Evolutionary conservation across 352 stramenopile genomes (phyloP).

Genomic region (Globisporangium parvum): DNA sequence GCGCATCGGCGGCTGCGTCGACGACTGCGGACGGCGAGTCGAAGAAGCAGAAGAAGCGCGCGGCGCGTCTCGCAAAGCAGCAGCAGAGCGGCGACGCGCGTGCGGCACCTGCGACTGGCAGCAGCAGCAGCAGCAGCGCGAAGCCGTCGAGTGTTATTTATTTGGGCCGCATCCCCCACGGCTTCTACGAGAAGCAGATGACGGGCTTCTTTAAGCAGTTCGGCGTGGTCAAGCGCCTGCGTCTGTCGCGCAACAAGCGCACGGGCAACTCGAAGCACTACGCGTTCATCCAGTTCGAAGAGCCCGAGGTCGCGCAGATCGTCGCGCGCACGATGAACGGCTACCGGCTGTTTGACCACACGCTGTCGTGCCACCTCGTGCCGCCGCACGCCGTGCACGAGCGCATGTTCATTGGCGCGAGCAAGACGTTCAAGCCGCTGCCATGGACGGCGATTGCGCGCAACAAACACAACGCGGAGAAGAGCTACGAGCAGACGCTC

Average conservation of each 20-base stretch:
- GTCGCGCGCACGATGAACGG: slow-evolving; percentile 94
- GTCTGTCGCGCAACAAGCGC: slow-evolving; percentile 93
- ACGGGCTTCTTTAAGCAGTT: slow-evolving; percentile 96
- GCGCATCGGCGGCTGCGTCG: slow-evolving; percentile 2
- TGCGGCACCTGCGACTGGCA: neutral
- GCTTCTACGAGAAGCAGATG: slow-evolving; percentile 97
- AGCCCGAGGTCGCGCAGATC: slow-evolving; percentile 89
- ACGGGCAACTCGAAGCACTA: slow-evolving; percentile 94
- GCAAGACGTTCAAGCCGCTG: slow-evolving; percentile 77
- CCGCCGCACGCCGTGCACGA: slow-evolving; percentile 83
- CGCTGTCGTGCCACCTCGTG: slow-evolving; percentile 91
- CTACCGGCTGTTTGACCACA: slow-evolving; percentile 93
- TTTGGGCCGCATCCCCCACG: slow-evolving; percentile 93
- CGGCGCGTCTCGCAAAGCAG: slow-evolving; percentile 26
- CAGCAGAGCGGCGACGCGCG: slow-evolving; percentile 21
- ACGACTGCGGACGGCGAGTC: slow-evolving; percentile 7
- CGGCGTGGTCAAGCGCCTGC: slow-evolving; percentile 85
- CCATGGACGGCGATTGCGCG: slow-evolving; percentile 63
- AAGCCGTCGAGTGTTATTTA: slow-evolving; percentile 91
- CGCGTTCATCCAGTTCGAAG: slow-evolving; percentile 95
- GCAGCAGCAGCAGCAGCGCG: slow-evolving; percentile 21
- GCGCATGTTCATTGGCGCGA: slow-evolving; percentile 81
- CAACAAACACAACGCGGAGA: slow-evolving; percentile 74
- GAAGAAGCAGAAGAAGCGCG: slow-evolving; percentile 42
- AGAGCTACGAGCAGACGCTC: slow-evolving; percentile 70